These are phyloP conservation scores for Haplosporangium sp. DNA, from an alignment of 371 early-diverging fungal species.

Conservation along the genomic window DNA sequence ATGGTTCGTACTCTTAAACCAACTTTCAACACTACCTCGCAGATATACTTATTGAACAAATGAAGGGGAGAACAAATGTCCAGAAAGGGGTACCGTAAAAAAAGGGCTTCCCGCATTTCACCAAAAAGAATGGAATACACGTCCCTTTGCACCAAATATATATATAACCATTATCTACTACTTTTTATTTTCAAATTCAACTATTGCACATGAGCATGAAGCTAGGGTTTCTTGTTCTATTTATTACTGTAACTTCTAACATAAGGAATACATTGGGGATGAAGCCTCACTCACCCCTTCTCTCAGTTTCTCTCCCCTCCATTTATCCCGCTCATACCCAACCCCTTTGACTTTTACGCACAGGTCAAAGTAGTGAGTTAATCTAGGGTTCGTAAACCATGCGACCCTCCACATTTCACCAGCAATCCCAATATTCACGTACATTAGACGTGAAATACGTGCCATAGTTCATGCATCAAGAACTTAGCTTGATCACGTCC, in stretches of 20 bases:
- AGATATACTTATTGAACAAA: not conserved
- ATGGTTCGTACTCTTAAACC: not conserved
- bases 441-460: not conserved
- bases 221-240: no score
- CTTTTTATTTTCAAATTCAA: not conserved
- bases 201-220: not conserved
- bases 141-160: no score
- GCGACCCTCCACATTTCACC: not conserved
- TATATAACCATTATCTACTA: not conserved
- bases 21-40: not conserved
- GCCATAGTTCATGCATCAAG: not conserved
- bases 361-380: not conserved
- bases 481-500: not conserved
- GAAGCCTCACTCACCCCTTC: not conserved
- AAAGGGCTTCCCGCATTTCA: not conserved
- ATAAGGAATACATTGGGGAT: not conserved
- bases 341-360: not conserved
- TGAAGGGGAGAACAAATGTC: slow-evolving; percentile 1
- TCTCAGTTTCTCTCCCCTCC: slow-evolving; percentile 1
- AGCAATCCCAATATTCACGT: not conserved
- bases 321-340: slow-evolving; percentile 1
- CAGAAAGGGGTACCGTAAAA: not conserved
- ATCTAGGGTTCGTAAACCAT: not conserved
- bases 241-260: not conserved
- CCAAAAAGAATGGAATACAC: no score